phyloP scores from a whole-genome alignment of 768 basidiomycete genomes.

The Lentinula edodes region DNA sequence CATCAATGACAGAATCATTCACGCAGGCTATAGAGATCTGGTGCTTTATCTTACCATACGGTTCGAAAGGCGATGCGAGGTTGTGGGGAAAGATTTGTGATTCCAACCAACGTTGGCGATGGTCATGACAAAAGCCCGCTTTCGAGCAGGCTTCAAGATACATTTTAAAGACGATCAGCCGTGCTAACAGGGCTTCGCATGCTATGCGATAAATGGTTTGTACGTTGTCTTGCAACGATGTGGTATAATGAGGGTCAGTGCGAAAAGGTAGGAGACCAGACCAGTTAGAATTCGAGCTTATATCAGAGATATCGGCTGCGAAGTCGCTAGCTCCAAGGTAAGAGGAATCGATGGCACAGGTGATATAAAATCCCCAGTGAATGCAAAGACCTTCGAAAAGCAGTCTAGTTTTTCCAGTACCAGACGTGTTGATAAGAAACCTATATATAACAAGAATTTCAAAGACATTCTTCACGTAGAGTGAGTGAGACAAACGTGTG shows the following conservation, averaged over 20 bases:
- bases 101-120: neutral
- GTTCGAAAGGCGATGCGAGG: neutral
- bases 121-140: neutral
- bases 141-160: neutral
- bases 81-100: neutral
- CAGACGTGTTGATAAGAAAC: neutral
- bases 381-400: conserved; percentile 7
- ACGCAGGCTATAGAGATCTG: neutral
- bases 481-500: neutral
- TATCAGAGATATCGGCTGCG: no score
- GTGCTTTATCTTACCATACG: neutral
- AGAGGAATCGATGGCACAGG: neutral
- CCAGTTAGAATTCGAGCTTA: no score
- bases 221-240: no score
- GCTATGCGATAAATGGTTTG: neutral
- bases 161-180: neutral
- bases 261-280: no score
- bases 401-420: neutral
- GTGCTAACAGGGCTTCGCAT: neutral
- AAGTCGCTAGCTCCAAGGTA: conserved; percentile 1
- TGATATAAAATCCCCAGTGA: conserved; percentile 7
- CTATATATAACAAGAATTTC: neutral
- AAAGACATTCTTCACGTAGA: no score
- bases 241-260: no score
- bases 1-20: neutral